phyloP scores from a whole-genome alignment of 306 rosid species.

The Canavalia gladiata region DNA sequence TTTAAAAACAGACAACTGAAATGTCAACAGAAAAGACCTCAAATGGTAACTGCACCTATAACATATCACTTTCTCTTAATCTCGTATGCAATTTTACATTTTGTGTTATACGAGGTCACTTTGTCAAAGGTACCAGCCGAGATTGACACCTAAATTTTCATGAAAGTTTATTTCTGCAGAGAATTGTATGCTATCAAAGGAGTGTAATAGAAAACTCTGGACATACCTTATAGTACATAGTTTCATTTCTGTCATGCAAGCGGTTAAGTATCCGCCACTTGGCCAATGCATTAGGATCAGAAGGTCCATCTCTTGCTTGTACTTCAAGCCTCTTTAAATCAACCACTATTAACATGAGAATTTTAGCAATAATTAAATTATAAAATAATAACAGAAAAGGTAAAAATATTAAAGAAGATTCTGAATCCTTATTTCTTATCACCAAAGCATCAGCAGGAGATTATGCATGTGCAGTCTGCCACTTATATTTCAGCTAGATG shows the following conservation, averaged over 20 bases:
- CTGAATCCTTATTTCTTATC: conserved; percentile 32
- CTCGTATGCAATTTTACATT: conserved; percentile 14
- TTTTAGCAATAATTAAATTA: conserved; percentile 14
- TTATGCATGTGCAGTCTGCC: conserved; percentile 10
- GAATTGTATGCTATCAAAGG: conserved; percentile 36
- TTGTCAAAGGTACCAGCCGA: neutral
- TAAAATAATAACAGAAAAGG: conserved; percentile 15
- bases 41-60: conserved; percentile 18
- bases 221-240: conserved; percentile 93
- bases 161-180: conserved; percentile 21
- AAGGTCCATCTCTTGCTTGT: conserved; percentile 98
- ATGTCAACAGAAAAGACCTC: conserved; percentile 29
- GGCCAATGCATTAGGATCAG: conserved; percentile 95
- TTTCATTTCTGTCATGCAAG: conserved; percentile 97
- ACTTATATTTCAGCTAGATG: conserved; percentile 11
- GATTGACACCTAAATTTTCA: conserved; percentile 25
- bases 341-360: conserved; percentile 66
- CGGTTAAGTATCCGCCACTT: conserved; percentile 99
- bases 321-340: conserved; percentile 93
- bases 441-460: neutral
- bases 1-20: neutral
- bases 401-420: neutral
- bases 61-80: conserved; percentile 24
- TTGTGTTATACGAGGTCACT: conserved; percentile 3
- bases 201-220: conserved; percentile 35